A percentile compares a stretch with the other conserved stretches of the same genome.
phyloP scores from a whole-genome alignment of 2,329 filamentous ascomycete genomes.

The Diaporthe sp. region DNA sequence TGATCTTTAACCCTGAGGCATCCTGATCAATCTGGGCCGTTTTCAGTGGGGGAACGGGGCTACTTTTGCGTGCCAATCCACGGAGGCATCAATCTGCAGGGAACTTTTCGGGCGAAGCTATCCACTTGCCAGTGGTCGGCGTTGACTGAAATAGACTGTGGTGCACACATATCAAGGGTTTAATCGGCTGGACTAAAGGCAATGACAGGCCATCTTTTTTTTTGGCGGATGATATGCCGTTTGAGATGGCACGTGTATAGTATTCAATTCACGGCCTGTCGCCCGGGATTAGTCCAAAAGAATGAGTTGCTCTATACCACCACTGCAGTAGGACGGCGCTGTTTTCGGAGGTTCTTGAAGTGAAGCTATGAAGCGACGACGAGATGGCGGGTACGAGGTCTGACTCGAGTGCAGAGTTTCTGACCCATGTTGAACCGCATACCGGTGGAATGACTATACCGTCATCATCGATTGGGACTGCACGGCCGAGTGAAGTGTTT shows the following conservation, averaged over 20 bases:
- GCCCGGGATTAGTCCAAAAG: not conserved
- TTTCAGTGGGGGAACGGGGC: too few relatives aligned
- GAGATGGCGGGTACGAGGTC: not conserved
- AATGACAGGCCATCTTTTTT: not conserved
- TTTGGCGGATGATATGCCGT: not conserved
- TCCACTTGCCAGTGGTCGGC: not conserved
- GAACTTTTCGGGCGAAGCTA: not conserved
- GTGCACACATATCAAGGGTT: not conserved
- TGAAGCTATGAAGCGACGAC: not conserved
- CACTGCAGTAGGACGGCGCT: not conserved
- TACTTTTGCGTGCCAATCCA: not conserved
- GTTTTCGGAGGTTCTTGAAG: not conserved
- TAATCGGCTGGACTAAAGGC: not conserved
- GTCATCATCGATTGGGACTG: not conserved
- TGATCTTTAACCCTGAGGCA: constrained; percentile 42
- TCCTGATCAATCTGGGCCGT: not conserved
- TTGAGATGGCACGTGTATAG: constrained; percentile 12
- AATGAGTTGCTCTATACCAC: not conserved
- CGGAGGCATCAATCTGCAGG: not conserved
- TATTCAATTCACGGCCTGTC: not conserved
- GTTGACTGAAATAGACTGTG: not conserved
- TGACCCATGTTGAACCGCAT: not conserved
- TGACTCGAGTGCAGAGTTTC: not conserved
- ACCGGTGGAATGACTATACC: not conserved
- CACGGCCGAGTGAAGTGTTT: constrained; percentile 2